phyloP scores from a whole-genome alignment of 176 grass and related monocot genomes.

The Carex scoparia region DNA sequence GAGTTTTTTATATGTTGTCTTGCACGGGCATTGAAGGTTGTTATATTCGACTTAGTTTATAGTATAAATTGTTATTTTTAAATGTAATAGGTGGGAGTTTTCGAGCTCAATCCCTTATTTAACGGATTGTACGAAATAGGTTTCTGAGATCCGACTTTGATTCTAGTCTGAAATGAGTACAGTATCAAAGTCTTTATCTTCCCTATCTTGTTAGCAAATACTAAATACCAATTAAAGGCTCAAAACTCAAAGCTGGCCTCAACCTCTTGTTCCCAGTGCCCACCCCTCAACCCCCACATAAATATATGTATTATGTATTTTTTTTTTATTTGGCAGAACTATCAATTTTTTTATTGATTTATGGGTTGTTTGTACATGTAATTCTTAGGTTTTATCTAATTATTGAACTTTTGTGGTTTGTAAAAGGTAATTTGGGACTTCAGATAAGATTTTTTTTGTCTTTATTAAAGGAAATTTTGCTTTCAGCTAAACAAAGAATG shows the following conservation, averaged over 20 bases:
- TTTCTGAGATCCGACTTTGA: neutral
- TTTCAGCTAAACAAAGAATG: neutral
- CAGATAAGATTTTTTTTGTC: neutral
- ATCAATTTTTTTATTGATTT: neutral
- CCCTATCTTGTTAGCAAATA: neutral
- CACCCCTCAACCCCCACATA: neutral
- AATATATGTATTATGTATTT: neutral
- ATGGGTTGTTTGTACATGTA: neutral
- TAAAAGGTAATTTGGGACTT: neutral
- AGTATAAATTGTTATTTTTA: neutral
- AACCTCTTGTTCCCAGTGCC: neutral
- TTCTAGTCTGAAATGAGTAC: neutral
- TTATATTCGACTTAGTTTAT: neutral
- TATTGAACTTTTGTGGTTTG: neutral
- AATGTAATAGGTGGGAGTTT: neutral
- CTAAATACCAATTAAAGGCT: neutral
- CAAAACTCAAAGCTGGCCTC: neutral
- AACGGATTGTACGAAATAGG: neutral
- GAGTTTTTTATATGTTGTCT: neutral
- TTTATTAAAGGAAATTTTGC: neutral
- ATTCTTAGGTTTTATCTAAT: neutral
- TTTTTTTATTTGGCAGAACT: neutral
- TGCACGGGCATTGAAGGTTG: neutral
- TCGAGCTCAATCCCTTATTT: neutral
- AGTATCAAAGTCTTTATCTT: neutral